Base-by-base conservation (phyloP, 192 early-diverging fungal species). In the Entomortierella beljakovae region DNA sequence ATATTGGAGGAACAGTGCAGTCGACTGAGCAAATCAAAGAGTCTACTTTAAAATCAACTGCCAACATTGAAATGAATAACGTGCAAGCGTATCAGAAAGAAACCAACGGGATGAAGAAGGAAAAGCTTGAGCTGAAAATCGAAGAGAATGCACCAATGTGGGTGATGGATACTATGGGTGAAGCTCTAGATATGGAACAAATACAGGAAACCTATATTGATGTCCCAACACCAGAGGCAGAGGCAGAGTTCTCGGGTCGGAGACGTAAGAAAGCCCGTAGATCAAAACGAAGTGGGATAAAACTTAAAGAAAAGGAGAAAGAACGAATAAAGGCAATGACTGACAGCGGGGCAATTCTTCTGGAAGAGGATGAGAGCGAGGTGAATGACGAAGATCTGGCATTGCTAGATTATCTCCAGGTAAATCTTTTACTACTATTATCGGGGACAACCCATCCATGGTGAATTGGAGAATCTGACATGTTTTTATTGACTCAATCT, bases 341-440 rank as follows among this genome's bases (percentile, higher is more conserved):
- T 6, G 43, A 37, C 23, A 25, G 15, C 9, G 60, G 69, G 0
- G 32, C 10, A 42, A 35, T 69, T n/a, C 22, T 60, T 31, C n/a
- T 71, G n/a, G 61, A 63, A 38, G 54, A 70, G 18, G 29, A 31
- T 11, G 48, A 29, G 11, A 62, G 55, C n/a, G 68, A 70, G 15
- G 59, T 42, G n/a, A 52, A 80, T 32, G 74, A 79, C 6, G 74
- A 79, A 22, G 32, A 35, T 23, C 29, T 38, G 32, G 60, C 59
- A 7, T 32, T 80, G 18, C 54, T 61, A 20, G 69, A 65, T 22
- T 74, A 74, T 34, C 23, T 66, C 29, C 50, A 65, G 63, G 71
- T 74, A 60, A 54, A 29, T 6, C 8, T 3, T 52, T n/a, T 15
- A 43, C 10, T 13, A 43, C 25, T 6, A 52, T 16, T 15, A 7